A percentile compares a stretch with the other conserved stretches of the same genome.
Conservation (phyloP, 352 stramenopile species). For the Pythium graminicola region DNA sequence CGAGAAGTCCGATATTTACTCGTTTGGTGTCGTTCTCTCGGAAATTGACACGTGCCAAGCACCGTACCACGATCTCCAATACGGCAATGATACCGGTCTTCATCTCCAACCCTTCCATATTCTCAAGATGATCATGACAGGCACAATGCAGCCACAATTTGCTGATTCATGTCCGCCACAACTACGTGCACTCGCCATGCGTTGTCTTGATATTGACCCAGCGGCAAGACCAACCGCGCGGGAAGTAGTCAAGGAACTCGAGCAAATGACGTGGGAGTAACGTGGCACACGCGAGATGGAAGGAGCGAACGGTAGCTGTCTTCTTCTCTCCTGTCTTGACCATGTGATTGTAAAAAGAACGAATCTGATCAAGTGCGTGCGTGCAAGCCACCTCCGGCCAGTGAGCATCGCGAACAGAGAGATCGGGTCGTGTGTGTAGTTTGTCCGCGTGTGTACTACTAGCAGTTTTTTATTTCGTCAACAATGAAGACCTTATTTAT, state of each 20-base stretch:
- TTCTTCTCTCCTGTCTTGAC: neutral
- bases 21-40: slow-evolving; percentile 19
- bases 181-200: slow-evolving; percentile 4
- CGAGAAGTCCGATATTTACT: slow-evolving; percentile 64
- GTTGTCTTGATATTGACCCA: slow-evolving; percentile 14
- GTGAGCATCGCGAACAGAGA: neutral
- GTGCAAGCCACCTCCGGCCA: no score
- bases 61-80: slow-evolving; percentile 21
- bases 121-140: slow-evolving; percentile 39
- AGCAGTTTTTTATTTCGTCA: slow-evolving; percentile 6
- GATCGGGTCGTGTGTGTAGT: neutral
- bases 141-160: slow-evolving; percentile 37
- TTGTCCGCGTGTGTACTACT: slow-evolving; percentile 5
- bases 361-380: neutral
- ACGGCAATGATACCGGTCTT: slow-evolving; percentile 9
- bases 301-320: neutral
- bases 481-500: slow-evolving; percentile 1
- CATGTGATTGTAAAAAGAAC: no score
- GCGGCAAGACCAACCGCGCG: slow-evolving; percentile 6
- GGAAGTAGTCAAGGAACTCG: slow-evolving; percentile 16
- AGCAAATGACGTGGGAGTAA: slow-evolving; percentile 17
- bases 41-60: slow-evolving; percentile 19
- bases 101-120: slow-evolving; percentile 45
- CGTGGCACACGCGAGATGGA: neutral
- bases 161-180: slow-evolving; percentile 28